These are phyloP conservation scores for Xylaria hypoxylon DNA, from an alignment of 2,329 filamentous ascomycete species.

Conservation along the genomic window DNA sequence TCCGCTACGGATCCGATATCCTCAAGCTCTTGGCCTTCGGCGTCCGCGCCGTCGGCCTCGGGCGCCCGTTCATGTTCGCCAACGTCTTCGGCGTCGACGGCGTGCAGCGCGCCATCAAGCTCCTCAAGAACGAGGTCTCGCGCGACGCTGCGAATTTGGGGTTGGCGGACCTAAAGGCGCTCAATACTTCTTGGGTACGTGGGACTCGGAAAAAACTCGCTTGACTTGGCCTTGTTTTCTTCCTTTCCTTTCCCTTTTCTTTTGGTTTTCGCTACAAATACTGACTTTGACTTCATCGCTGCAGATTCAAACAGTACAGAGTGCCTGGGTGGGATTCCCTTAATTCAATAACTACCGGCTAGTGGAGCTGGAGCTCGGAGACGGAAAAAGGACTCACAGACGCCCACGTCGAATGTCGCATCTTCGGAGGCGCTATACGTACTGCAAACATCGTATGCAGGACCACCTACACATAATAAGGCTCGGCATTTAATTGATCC, in stretches of 20 bases:
- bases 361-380: neutral
- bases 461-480: neutral
- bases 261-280: neutral
- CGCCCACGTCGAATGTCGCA: neutral
- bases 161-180: constrained; percentile 44
- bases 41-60: constrained; percentile 55
- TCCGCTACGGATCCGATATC: constrained; percentile 52
- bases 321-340: constrained; percentile 19
- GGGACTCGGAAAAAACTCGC: neutral
- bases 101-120: constrained; percentile 55
- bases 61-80: constrained; percentile 60
- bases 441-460: neutral
- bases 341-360: neutral
- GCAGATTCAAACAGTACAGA: constrained; percentile 22
- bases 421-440: neutral
- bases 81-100: constrained; percentile 60
- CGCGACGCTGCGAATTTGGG: constrained; percentile 49
- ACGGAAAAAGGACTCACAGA: neutral
- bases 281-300: constrained; percentile 11
- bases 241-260: too few relatives aligned
- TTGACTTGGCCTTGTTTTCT: neutral
- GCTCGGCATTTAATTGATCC: neutral
- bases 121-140: constrained; percentile 59
- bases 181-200: constrained; percentile 22
- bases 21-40: constrained; percentile 53